A percentile compares a stretch with the other conserved stretches of the same genome.
These are phyloP conservation scores for Tuber borchii DNA, from an alignment of 495 filamentous ascomycete genomes.

Conservation along the genomic window DNA sequence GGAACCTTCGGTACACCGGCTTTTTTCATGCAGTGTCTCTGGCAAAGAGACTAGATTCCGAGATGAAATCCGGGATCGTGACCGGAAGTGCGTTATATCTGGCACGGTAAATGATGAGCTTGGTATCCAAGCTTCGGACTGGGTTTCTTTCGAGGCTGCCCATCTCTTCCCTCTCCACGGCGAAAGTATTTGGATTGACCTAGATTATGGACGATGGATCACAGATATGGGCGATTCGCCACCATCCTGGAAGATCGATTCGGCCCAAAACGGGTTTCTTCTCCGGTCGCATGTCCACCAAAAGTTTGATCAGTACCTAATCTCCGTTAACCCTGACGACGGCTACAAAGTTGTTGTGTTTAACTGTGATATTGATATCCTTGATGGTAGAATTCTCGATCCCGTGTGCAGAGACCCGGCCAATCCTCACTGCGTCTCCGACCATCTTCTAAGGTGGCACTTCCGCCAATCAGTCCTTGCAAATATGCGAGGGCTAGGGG, in stretches of 20 bases:
- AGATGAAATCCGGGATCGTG: slow-evolving; percentile 29
- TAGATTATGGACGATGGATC: slow-evolving; percentile 16
- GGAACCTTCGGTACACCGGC: slow-evolving; percentile 23
- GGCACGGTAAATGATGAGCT: slow-evolving; percentile 11
- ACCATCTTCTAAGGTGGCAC: slow-evolving; percentile 42
- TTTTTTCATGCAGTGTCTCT: slow-evolving; percentile 23
- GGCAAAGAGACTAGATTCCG: slow-evolving; percentile 28
- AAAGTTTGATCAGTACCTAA: slow-evolving; percentile 32
- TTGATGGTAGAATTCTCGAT: slow-evolving; percentile 40
- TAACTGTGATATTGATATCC: slow-evolving; percentile 16
- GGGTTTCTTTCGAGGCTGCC: slow-evolving; percentile 23
- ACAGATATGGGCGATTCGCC: slow-evolving; percentile 29
- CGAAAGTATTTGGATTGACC: slow-evolving; percentile 27
- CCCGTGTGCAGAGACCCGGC: slow-evolving; percentile 29
- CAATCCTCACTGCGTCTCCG: slow-evolving; percentile 31
- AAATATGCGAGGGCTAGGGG: slow-evolving; percentile 42
- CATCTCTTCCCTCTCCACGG: slow-evolving; percentile 29
- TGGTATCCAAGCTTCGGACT: slow-evolving; percentile 12
- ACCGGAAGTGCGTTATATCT: slow-evolving; percentile 29
- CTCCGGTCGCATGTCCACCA: slow-evolving; percentile 24
- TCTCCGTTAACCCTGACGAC: slow-evolving; percentile 36
- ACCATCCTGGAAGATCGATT: slow-evolving; percentile 33
- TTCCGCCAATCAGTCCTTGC: slow-evolving; percentile 41
- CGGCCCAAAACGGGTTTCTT: slow-evolving; percentile 32
- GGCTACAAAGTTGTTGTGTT: slow-evolving; percentile 41